These are phyloP conservation scores for Hymenoscyphus scutula DNA, from an alignment of 2,329 filamentous ascomycete species.

Conservation along the genomic window DNA sequence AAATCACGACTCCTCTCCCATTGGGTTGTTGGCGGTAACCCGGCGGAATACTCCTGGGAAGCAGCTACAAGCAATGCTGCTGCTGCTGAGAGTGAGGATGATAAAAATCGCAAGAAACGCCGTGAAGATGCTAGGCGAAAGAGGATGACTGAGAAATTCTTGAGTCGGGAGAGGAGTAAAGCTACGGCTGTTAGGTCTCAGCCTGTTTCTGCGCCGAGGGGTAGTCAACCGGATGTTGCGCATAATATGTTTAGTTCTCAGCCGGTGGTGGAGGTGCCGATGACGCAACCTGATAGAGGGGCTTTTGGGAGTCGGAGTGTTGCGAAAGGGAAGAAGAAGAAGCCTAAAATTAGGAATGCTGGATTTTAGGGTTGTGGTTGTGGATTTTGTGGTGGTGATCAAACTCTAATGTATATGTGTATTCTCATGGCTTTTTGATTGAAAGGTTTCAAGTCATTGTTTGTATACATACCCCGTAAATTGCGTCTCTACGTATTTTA, in stretches of 20 bases:
- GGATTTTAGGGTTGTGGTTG: conserved; percentile 25
- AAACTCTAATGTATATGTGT: too few relatives aligned
- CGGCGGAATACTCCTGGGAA: conserved; percentile 36
- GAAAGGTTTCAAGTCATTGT: too few relatives aligned
- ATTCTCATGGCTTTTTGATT: too few relatives aligned
- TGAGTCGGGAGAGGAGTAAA: conserved; percentile 25
- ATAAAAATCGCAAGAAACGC: conserved; percentile 20
- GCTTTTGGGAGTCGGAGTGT: conserved; percentile 44
- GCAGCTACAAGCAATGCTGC: conserved; percentile 18
- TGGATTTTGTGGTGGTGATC: not conserved
- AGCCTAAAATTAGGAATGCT: conserved; percentile 37
- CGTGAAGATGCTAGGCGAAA: conserved; percentile 32
- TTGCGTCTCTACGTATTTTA: too few relatives aligned
- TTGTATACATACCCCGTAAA: too few relatives aligned
- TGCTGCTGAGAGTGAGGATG: conserved; percentile 23
- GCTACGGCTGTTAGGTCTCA: conserved; percentile 40
- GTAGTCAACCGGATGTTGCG: conserved; percentile 30
- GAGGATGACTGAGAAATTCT: conserved; percentile 33
- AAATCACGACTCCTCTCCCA: conserved; percentile 36
- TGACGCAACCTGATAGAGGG: conserved; percentile 50
- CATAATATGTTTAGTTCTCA: conserved; percentile 32
- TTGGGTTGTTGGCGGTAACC: conserved; percentile 39
- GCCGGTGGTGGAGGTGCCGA: conserved; percentile 31
- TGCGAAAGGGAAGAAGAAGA: conserved; percentile 41
- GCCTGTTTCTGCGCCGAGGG: conserved; percentile 36